Conservation (phyloP, 345 rosid species). For the Lepidium aucheri region DNA sequence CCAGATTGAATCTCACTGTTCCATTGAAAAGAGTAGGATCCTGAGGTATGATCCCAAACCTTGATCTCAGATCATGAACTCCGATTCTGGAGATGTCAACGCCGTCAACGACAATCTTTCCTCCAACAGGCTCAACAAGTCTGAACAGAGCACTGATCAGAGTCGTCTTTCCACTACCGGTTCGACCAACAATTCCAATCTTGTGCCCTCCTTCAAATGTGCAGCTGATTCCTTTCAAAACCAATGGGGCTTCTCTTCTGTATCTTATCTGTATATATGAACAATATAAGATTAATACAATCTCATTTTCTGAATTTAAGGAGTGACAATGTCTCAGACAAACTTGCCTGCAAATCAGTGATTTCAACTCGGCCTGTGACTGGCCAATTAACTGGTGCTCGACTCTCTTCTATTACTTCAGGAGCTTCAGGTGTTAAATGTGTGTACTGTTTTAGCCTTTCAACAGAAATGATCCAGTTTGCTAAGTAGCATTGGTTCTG, state of each 20-base stretch:
- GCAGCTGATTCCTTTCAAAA: conserved; percentile 79
- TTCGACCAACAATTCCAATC: conserved; percentile 91
- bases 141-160: conserved; percentile 85
- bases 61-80: conserved; percentile 77
- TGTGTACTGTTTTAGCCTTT: conserved; percentile 92
- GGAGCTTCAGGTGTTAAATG: conserved; percentile 86
- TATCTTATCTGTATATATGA: conserved; percentile 59
- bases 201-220: conserved; percentile 81
- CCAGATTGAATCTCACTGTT: conserved; percentile 85
- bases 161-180: conserved; percentile 95
- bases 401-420: conserved; percentile 57
- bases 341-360: conserved; percentile 61
- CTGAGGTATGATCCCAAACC: conserved; percentile 91
- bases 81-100: conserved; percentile 71
- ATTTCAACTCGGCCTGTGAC: conserved; percentile 73
- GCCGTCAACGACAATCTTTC: conserved; percentile 75
- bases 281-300: neutral
- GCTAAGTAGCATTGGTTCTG: conserved; percentile 85
- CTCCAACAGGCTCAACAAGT: conserved; percentile 82
- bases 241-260: conserved; percentile 57
- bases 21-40: conserved; percentile 94
- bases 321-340: neutral
- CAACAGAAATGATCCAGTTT: conserved; percentile 86
- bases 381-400: conserved; percentile 82
- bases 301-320: neutral